A percentile compares a stretch with the other conserved stretches of the same genome.
Evolutionary conservation across 441 rosid genomes (phyloP).

Genomic region (Gossypium aridum): DNA sequence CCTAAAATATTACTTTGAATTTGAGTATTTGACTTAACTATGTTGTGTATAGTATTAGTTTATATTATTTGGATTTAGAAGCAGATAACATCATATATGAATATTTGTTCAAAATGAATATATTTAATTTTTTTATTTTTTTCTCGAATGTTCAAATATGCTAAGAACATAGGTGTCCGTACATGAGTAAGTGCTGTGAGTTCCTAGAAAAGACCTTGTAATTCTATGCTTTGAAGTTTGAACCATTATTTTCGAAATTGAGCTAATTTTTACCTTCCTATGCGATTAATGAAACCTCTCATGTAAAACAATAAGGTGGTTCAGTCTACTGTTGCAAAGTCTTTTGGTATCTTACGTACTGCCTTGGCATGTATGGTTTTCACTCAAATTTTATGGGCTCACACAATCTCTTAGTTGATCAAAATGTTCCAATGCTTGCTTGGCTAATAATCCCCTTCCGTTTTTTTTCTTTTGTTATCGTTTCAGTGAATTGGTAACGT

Average conservation of each 20-base stretch:
- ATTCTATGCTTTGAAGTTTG: background rate
- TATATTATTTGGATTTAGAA: background rate
- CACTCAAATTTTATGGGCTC: background rate
- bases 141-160: background rate
- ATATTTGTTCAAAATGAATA: background rate
- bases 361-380: background rate
- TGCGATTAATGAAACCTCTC: background rate
- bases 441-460: background rate
- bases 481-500: slow-evolving; percentile 72
- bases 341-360: background rate
- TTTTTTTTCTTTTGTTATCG: slow-evolving; percentile 7
- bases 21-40: background rate
- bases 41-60: background rate
- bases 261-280: background rate
- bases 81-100: background rate
- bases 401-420: background rate
- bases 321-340: background rate
- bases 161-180: background rate
- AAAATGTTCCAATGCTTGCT: background rate
- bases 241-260: background rate
- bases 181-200: slow-evolving; percentile 8
- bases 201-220: background rate
- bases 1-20: background rate
- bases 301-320: background rate
- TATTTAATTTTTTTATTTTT: background rate